Evolutionary conservation across 2,329 filamentous ascomycete species (phyloP), one percentile per base, ranked within the genome.

Genomic region (Remersonia thermophila): DNA sequence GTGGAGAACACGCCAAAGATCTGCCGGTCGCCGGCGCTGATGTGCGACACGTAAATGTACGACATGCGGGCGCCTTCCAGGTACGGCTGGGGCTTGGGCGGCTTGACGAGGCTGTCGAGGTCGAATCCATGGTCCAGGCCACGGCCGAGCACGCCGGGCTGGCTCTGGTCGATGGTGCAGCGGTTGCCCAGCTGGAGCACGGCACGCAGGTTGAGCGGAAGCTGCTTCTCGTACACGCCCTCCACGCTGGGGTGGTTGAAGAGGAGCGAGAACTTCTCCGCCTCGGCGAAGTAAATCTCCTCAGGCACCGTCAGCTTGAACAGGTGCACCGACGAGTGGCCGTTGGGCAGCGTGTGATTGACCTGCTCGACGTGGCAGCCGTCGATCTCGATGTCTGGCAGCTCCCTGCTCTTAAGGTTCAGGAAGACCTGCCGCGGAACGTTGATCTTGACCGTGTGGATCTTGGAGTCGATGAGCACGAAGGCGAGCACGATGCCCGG

Each of bases 231-330:
- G 52, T 99, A 99, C 11, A 98, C 86, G 20, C 93, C 93, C 58
- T 98, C 91, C 2, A 98, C 83, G 55, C 86, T 94, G 0, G 86
- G 76, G 53, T 98, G 87, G 44, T 89, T 86, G 63, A 95, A 89
- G 2, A 96, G 65, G 18, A 80, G 61, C 2, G 80, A 76, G 42
- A 96, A 80, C 53, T 86, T 93, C 43, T 86, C 80, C 0, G 80
- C 69, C 55, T 96, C 84, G 30, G 78, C 75, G 42, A 94, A 76
- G 58, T 93, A 98, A 0, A 83, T 70, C 38, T 91, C 80, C 56
- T 98, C 91, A 0, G 83, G 71, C 58, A 98, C 83, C 1, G 81
- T 87, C 27, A 99, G 69, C 61, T 87, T 93, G 70, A 96, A 96
- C 4, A 99, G 68, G 62, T 98, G 85, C 3, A 84, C 81, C 0